Conservation (phyloP, 2,329 filamentous ascomycete species). For the Claviceps africana region DNA sequence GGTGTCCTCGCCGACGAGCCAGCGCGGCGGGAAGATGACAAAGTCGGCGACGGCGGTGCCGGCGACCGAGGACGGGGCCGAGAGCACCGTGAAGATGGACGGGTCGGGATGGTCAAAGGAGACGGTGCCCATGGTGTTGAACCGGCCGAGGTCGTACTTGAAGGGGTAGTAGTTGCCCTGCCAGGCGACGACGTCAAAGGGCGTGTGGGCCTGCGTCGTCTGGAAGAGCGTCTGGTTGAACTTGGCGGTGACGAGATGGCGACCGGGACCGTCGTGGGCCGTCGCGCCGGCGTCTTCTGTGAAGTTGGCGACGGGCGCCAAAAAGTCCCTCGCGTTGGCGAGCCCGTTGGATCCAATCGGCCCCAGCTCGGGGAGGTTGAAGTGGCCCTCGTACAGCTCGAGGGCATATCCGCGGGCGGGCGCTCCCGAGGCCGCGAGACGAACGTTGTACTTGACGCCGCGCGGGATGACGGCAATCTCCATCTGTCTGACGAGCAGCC, state of each 20-base stretch:
- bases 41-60: constrained; percentile 58
- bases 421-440: constrained; percentile 35
- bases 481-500: constrained; percentile 59
- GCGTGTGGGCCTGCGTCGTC: constrained; percentile 53
- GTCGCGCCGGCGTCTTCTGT: constrained; percentile 38
- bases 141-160: constrained; percentile 70
- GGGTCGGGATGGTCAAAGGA: constrained; percentile 69
- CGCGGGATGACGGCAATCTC: constrained; percentile 67
- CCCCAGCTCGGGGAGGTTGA: constrained; percentile 55
- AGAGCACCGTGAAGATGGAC: constrained; percentile 61
- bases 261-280: constrained; percentile 21
- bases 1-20: constrained; percentile 56
- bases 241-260: constrained; percentile 39
- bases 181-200: constrained; percentile 71
- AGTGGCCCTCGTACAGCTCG: constrained; percentile 62
- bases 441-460: constrained; percentile 59
- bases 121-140: constrained; percentile 59
- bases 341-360: constrained; percentile 61
- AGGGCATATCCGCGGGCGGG: constrained; percentile 60
- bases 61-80: constrained; percentile 51
- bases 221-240: constrained; percentile 52
- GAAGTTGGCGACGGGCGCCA: constrained; percentile 56
- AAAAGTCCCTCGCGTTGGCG: constrained; percentile 65
- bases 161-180: constrained; percentile 69
- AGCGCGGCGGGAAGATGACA: constrained; percentile 58